Evolutionary conservation across 495 filamentous ascomycete genomes (phyloP).

Genomic region (Podospora fimiseda): DNA sequence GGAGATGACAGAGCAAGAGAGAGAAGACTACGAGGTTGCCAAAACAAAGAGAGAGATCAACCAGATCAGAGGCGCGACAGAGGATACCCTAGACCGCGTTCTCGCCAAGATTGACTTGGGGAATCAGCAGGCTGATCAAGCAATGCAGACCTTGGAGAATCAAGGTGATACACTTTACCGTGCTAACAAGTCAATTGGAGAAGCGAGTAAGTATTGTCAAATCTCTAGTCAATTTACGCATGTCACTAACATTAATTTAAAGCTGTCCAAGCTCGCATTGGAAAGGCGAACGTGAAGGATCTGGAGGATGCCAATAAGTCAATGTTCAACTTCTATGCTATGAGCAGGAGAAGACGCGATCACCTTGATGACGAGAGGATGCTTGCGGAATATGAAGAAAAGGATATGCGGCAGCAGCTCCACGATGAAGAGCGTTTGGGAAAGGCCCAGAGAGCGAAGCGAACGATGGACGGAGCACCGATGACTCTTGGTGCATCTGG

Average conservation of each 20-base stretch:
- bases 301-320: slow-evolving; percentile 2
- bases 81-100: slow-evolving; percentile 58
- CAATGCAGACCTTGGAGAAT: background rate
- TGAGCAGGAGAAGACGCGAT: slow-evolving; percentile 5
- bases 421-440: background rate
- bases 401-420: slow-evolving; percentile 7
- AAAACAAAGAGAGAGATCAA: slow-evolving; percentile 68
- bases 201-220: background rate
- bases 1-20: slow-evolving; percentile 62
- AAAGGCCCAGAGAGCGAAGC: background rate
- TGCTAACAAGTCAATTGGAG: background rate
- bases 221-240: background rate
- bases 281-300: background rate
- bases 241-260: background rate
- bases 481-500: slow-evolving; percentile 9
- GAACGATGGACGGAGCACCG: background rate
- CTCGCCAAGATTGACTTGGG: slow-evolving; percentile 49
- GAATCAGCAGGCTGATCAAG: slow-evolving; percentile 41
- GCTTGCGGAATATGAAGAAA: background rate
- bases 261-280: background rate
- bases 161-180: background rate
- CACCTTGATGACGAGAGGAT: background rate
- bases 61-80: slow-evolving; percentile 68
- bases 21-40: slow-evolving; percentile 28
- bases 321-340: slow-evolving; percentile 6